phyloP scores from a whole-genome alignment of 148 eudicot genomes.

The Vaccinium corymbosum region DNA sequence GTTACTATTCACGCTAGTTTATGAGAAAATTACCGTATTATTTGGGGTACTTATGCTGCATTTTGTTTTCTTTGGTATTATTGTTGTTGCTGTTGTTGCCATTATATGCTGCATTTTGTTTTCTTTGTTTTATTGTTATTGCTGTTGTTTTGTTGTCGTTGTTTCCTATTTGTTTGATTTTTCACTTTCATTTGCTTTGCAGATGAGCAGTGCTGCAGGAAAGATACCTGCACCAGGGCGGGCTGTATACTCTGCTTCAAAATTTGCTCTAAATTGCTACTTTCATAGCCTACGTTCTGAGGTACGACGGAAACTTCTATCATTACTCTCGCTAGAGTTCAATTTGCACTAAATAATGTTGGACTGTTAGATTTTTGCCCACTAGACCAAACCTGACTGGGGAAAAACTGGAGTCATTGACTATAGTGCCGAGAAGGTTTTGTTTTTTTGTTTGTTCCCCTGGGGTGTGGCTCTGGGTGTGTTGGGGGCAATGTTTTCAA shows the following conservation, averaged over 20 bases:
- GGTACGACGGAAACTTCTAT: constrained; percentile 35
- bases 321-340: neutral
- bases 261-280: constrained; percentile 87
- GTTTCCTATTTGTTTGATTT: constrained; percentile 12
- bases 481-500: too few species aligned
- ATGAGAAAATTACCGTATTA: neutral
- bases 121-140: neutral
- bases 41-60: neutral
- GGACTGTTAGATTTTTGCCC: neutral
- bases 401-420: neutral
- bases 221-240: constrained; percentile 95
- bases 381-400: neutral
- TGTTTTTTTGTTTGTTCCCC: neutral
- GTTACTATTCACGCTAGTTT: constrained; percentile 4
- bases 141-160: neutral
- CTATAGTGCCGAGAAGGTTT: neutral
- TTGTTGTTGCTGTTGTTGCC: neutral
- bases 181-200: constrained; percentile 21
- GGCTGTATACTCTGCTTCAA: constrained; percentile 88
- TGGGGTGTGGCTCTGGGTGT: too few species aligned
- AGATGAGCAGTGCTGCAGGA: constrained; percentile 99
- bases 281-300: constrained; percentile 91
- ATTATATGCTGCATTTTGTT: constrained; percentile 1
- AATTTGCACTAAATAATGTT: neutral
- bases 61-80: neutral